Conservation (phyloP, 305 asterid genomes). For the Solanum chacoense region DNA sequence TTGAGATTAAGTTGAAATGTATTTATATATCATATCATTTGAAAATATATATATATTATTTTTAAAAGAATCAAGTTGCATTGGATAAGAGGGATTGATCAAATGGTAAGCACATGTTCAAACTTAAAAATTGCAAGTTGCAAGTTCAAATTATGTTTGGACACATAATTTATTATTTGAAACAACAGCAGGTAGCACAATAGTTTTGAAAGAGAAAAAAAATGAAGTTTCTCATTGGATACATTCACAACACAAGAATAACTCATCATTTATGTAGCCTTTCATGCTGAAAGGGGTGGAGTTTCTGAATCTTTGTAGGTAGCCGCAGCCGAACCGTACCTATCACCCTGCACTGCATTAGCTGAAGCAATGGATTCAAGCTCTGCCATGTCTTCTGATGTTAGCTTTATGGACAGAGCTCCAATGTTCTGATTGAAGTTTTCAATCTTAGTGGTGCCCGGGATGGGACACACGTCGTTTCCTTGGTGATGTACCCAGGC, state of each 20-base stretch:
- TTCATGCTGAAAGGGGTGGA: slow-evolving; percentile 62
- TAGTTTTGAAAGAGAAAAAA: background rate
- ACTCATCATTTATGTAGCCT: slow-evolving; percentile 11
- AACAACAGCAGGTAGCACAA: background rate
- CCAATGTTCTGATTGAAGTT: slow-evolving; percentile 46
- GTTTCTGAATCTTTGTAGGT: slow-evolving; percentile 48
- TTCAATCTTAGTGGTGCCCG: slow-evolving; percentile 40
- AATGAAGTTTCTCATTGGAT: background rate
- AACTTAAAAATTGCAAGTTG: background rate
- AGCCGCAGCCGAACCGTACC: slow-evolving; percentile 16
- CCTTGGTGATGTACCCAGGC: slow-evolving; percentile 58
- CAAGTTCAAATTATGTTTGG: background rate
- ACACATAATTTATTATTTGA: background rate
- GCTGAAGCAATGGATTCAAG: slow-evolving; percentile 38
- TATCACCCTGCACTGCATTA: slow-evolving; percentile 39
- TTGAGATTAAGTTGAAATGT: background rate
- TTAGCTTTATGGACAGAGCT: slow-evolving; percentile 39
- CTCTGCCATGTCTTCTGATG: slow-evolving; percentile 40
- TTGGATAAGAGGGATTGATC: background rate
- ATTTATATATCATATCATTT: background rate
- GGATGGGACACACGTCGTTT: slow-evolving; percentile 39
- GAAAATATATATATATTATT: too few relatives aligned
- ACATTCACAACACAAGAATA: background rate
- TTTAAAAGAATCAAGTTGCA: background rate
- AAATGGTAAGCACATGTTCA: background rate